A percentile compares a stretch with the other conserved stretches of the same genome.
Conservation (phyloP, 106 monocot species). For the Dendrobium chrysotoxum region DNA sequence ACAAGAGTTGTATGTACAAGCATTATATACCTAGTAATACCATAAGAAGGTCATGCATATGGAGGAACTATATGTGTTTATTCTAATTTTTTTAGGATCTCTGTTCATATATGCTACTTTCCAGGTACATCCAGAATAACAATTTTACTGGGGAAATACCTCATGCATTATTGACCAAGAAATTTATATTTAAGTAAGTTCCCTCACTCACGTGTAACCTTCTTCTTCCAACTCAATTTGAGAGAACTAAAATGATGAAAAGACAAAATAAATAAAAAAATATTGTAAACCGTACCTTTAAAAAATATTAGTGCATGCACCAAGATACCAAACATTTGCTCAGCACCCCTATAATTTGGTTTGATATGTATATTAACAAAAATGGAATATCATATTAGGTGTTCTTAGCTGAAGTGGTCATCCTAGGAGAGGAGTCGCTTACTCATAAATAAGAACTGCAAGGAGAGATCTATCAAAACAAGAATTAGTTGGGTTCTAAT, state of each 20-base stretch:
- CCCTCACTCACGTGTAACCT: neutral
- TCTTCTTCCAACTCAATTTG: neutral
- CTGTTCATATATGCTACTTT: conserved; percentile 1
- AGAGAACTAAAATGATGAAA: neutral
- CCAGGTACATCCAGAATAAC: conserved; percentile 50
- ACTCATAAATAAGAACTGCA: no score
- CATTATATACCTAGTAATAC: neutral
- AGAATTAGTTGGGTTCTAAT: no score
- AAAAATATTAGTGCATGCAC: no score
- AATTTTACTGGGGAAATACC: conserved; percentile 36
- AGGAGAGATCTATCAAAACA: no score
- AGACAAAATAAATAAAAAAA: neutral
- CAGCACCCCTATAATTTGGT: no score
- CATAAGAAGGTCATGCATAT: neutral
- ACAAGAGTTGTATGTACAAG: conserved; percentile 33
- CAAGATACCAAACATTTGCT: no score
- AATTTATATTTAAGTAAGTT: conserved; percentile 36
- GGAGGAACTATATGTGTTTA: neutral
- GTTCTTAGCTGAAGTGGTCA: no score
- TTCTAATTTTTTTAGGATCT: neutral
- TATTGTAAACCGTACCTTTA: neutral
- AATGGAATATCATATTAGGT: no score
- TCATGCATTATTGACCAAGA: conserved; percentile 18
- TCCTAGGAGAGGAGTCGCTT: no score
- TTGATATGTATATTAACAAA: no score